Evolutionary conservation across 768 basidiomycete genomes (phyloP).

Genomic region (Russula lepida): DNA sequence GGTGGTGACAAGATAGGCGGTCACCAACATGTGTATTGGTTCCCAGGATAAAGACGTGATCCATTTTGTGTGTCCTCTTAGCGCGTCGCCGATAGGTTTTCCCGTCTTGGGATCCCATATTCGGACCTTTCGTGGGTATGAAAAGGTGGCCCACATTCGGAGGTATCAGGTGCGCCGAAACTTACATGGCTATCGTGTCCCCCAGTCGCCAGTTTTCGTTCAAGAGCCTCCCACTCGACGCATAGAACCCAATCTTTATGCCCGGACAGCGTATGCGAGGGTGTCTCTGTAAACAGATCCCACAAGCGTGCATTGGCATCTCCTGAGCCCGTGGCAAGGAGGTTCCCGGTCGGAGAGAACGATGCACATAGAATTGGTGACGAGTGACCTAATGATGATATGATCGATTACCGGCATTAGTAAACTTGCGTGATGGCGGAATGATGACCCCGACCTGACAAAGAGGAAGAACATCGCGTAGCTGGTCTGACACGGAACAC

Average conservation of each 20-base stretch:
- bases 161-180: background rate
- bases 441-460: conserved; percentile 51
- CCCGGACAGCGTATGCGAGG: conserved; percentile 77
- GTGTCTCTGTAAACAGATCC: conserved; percentile 90
- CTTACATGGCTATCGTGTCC: conserved; percentile 88
- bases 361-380: conserved; percentile 92
- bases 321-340: conserved; percentile 91
- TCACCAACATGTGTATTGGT: conserved; percentile 78
- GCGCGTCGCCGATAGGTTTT: conserved; percentile 76
- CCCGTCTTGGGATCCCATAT: conserved; percentile 94
- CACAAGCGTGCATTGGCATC: conserved; percentile 90
- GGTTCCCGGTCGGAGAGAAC: conserved; percentile 87
- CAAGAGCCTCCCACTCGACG: conserved; percentile 94
- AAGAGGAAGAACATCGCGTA: conserved; percentile 86
- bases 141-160: background rate
- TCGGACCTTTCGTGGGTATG: conserved; percentile 44
- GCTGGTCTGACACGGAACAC: conserved; percentile 92
- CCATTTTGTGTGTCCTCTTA: conserved; percentile 95
- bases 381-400: conserved; percentile 56
- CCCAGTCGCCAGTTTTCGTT: conserved; percentile 84
- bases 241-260: conserved; percentile 97
- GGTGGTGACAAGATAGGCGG: background rate
- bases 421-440: background rate
- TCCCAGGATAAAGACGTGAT: conserved; percentile 94
- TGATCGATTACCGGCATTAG: too few species aligned